Evolutionary conservation across 2,329 filamentous ascomycete species (phyloP).

Genomic region (Fusarium acutatum): DNA sequence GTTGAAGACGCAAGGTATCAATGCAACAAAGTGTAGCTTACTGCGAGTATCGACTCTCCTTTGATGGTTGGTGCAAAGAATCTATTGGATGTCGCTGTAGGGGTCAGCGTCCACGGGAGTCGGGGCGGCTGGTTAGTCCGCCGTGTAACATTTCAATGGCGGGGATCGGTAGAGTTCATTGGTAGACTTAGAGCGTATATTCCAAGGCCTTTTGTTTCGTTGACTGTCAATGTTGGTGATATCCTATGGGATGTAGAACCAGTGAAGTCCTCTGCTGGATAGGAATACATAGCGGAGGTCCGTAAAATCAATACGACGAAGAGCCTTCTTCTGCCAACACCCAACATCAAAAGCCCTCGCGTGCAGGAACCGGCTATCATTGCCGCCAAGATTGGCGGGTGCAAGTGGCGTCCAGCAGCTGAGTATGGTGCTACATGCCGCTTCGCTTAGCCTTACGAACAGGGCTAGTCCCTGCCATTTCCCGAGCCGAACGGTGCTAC

Average conservation of each 20-base stretch:
- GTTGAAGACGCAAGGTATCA: not conserved
- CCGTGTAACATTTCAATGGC: not conserved
- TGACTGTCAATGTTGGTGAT: too few relatives aligned
- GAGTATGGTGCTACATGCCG: not conserved
- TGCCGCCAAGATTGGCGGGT: accelerated
- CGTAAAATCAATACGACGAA: not conserved
- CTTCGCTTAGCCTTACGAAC: not conserved
- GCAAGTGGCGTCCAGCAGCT: not conserved
- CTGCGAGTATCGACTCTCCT: not conserved
- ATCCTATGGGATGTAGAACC: accelerated
- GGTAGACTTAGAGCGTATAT: not conserved
- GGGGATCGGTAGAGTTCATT: not conserved
- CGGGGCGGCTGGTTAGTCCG: accelerated
- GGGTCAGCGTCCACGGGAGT: not conserved
- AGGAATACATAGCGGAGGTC: accelerated
- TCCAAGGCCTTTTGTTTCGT: too few relatives aligned
- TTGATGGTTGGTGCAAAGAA: not conserved
- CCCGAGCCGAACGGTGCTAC: not conserved
- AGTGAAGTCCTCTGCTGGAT: not conserved
- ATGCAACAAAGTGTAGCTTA: not conserved
- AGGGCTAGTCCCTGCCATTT: too few relatives aligned
- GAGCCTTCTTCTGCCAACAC: accelerated
- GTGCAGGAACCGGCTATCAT: accelerated
- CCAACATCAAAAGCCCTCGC: too few relatives aligned
- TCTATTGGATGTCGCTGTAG: too few relatives aligned